These are phyloP conservation scores for Barnettozyma botsteinii DNA, from an alignment of 805 yeast genomes.

Conservation along the genomic window DNA sequence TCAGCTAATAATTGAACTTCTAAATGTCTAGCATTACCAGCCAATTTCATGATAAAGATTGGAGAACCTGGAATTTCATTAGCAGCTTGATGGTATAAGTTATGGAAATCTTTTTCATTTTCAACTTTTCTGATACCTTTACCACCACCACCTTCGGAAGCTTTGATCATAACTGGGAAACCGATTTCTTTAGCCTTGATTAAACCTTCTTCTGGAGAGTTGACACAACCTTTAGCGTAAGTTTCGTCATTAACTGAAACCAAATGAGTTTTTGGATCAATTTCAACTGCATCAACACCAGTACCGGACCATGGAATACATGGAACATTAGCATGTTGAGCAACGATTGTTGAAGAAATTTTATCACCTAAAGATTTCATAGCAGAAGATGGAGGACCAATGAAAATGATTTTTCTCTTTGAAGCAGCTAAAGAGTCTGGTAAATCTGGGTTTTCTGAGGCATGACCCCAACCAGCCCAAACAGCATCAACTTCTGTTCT, in stretches of 20 bases:
- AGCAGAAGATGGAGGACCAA: slow-evolving; percentile 99
- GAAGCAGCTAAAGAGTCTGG: slow-evolving; percentile 96
- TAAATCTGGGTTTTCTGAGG: slow-evolving; percentile 93
- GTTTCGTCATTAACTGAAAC: slow-evolving; percentile 85
- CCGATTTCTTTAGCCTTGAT: slow-evolving; percentile 82
- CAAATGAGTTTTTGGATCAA: slow-evolving; percentile 64
- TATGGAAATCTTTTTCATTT: slow-evolving; percentile 65
- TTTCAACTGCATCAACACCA: slow-evolving; percentile 77
- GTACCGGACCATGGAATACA: slow-evolving; percentile 99
- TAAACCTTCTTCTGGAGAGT: slow-evolving; percentile 83
- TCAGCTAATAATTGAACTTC: slow-evolving; percentile 98
- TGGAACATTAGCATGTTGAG: slow-evolving; percentile 97
- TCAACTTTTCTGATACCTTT: slow-evolving; percentile 98
- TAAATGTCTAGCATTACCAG: slow-evolving; percentile 95
- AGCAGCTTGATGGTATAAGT: slow-evolving; percentile 87
- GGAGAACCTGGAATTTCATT: slow-evolving; percentile 99
- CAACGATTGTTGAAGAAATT: slow-evolving; percentile 95
- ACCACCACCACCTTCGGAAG: slow-evolving; percentile 99
- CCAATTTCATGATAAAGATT: slow-evolving; percentile 93
- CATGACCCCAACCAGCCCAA: slow-evolving; percentile 99
- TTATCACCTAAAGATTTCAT: slow-evolving; percentile 99
- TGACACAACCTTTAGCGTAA: slow-evolving; percentile 85
- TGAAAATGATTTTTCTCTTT: slow-evolving; percentile 82
- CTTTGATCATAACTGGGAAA: slow-evolving; percentile 98
- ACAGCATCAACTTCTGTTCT: slow-evolving; percentile 96